Evolutionary conservation across 768 basidiomycete genomes (phyloP).

Genomic region (Kwoniella europaea): DNA sequence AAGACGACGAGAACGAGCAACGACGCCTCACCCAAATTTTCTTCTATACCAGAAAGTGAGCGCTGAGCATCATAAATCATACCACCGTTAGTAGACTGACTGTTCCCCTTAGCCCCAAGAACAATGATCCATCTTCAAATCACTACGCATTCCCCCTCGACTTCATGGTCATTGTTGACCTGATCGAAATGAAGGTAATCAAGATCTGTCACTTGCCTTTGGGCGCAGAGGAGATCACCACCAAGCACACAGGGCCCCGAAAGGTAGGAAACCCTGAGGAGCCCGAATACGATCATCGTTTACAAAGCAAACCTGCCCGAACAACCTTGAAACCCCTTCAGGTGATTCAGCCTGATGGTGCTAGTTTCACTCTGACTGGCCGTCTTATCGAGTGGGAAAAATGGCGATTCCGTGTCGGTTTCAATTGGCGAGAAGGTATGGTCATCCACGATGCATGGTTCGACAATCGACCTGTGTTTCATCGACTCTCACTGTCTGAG

Average conservation of each 20-base stretch:
- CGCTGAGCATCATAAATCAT: too few species aligned
- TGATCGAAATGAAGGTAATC: constrained; percentile 17
- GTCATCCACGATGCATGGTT: constrained; percentile 42
- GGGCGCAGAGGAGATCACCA: constrained; percentile 12
- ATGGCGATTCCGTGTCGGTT: constrained; percentile 83
- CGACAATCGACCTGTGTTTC: constrained; percentile 40
- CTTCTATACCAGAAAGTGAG: constrained; percentile 27
- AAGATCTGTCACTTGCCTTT: neutral
- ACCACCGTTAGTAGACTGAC: too few species aligned
- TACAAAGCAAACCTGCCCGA: constrained; percentile 2
- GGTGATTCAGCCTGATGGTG: constrained; percentile 25
- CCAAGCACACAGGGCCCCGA: constrained; percentile 6
- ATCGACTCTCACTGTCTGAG: constrained; percentile 39
- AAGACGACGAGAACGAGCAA: constrained; percentile 17
- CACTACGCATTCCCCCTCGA: constrained; percentile 34
- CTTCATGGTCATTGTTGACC: constrained; percentile 19
- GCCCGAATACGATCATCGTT: constrained; percentile 17
- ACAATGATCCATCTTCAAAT: constrained; percentile 21
- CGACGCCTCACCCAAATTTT: constrained; percentile 19
- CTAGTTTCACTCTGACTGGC: constrained; percentile 64
- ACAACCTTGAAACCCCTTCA: constrained; percentile 18
- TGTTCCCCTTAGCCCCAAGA: constrained; percentile 3
- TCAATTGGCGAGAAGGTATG: constrained; percentile 61
- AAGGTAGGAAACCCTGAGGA: neutral
- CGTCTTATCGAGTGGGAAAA: constrained; percentile 91